Evolutionary conservation across 169 alveolate genomes (phyloP).

Genomic region (Plasmodium inui): DNA sequence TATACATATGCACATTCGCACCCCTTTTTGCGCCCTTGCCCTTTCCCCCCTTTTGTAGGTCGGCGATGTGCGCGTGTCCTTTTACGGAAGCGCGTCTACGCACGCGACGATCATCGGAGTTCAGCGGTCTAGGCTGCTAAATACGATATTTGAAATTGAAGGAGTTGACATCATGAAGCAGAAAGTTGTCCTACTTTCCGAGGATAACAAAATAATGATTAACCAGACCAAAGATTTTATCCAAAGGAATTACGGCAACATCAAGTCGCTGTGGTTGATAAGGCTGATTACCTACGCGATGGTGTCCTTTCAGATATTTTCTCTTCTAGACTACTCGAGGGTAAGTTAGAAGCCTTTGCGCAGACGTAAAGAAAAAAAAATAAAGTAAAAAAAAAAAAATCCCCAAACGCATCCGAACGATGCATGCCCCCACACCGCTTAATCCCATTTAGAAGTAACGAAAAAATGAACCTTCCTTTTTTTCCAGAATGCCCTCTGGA

Average conservation of each 20-base stretch:
- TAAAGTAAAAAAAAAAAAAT: background rate
- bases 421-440: background rate
- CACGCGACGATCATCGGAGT: constrained; percentile 74
- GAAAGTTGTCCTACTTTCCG: constrained; percentile 35
- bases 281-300: constrained; percentile 41
- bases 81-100: constrained; percentile 70
- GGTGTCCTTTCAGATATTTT: constrained; percentile 29
- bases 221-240: constrained; percentile 62
- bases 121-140: constrained; percentile 38
- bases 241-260: constrained; percentile 57
- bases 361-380: background rate
- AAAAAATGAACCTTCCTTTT: background rate
- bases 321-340: constrained; percentile 10
- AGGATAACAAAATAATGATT: constrained; percentile 72
- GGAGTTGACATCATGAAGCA: constrained; percentile 36
- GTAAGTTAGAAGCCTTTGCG: constrained; percentile 17
- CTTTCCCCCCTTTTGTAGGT: constrained; percentile 21
- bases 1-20: background rate
- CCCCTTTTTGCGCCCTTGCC: background rate
- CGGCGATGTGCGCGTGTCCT: constrained; percentile 66
- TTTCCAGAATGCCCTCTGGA: constrained; percentile 58
- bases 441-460: background rate
- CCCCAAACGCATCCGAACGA: background rate
- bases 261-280: constrained; percentile 47
- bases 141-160: constrained; percentile 70